A percentile compares a stretch with the other conserved stretches of the same genome.
phyloP scores from a whole-genome alignment of 2,329 filamentous ascomycete species.

The Pseudogymnoascus sp. region DNA sequence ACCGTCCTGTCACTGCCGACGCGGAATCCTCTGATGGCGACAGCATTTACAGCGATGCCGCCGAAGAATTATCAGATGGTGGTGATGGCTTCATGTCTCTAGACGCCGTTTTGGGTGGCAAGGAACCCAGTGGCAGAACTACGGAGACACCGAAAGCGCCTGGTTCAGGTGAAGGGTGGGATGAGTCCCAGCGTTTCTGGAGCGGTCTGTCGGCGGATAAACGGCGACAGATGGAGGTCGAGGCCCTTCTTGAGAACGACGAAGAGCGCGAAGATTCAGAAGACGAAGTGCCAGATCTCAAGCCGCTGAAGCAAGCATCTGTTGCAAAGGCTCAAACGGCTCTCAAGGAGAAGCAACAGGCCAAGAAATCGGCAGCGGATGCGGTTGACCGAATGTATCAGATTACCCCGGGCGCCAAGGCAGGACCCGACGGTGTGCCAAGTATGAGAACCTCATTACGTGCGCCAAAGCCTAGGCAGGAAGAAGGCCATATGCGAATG shows the following conservation, averaged over 20 bases:
- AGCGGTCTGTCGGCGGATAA: constrained; percentile 56
- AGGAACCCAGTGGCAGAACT: constrained; percentile 32
- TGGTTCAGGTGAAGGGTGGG: constrained; percentile 42
- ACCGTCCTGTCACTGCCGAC: constrained; percentile 8
- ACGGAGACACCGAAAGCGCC: constrained; percentile 17
- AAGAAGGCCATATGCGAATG: constrained; percentile 16
- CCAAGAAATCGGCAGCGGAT: neutral
- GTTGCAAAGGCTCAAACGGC: constrained; percentile 19
- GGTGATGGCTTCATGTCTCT: constrained; percentile 63
- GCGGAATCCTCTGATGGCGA: constrained; percentile 39
- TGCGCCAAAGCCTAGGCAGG: constrained; percentile 17
- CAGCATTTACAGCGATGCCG: constrained; percentile 69
- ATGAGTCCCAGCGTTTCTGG: constrained; percentile 63
- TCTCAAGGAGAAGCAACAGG: constrained; percentile 7
- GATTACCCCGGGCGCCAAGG: constrained; percentile 30
- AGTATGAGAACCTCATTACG: constrained; percentile 44
- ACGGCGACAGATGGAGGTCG: constrained; percentile 50
- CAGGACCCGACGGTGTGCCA: constrained; percentile 21
- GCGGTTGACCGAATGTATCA: constrained; percentile 31
- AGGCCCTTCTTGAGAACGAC: constrained; percentile 40
- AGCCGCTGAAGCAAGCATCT: constrained; percentile 12
- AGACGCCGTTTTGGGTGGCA: constrained; percentile 60
- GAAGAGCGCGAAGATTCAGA: constrained; percentile 32
- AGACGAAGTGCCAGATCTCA: constrained; percentile 30
- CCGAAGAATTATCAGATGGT: constrained; percentile 60